Conservation (phyloP, 257 asterid species). For the Rehmannia glutinosa region DNA sequence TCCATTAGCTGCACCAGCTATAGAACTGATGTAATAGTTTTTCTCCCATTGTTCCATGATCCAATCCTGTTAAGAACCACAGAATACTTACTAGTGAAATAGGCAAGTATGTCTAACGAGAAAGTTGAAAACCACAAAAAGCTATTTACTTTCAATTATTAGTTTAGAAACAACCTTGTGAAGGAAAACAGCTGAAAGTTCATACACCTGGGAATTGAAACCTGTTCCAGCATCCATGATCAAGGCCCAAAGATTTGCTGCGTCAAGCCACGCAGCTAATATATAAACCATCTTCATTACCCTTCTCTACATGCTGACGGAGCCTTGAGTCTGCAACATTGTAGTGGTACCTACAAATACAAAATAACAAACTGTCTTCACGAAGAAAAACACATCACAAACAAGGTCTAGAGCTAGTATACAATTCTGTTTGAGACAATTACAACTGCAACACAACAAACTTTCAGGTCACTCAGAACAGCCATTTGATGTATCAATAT, state of each 20-base stretch:
- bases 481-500: background rate
- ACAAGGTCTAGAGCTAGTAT: background rate
- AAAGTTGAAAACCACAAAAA: background rate
- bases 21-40: conserved; percentile 90
- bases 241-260: conserved; percentile 93
- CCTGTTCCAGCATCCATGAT: conserved; percentile 99
- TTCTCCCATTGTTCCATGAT: conserved; percentile 99
- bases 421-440: background rate
- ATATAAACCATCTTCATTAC: conserved; percentile 88
- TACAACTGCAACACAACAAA: background rate
- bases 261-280: conserved; percentile 94
- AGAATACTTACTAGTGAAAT: background rate
- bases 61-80: conserved; percentile 66
- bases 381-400: background rate
- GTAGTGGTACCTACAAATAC: conserved; percentile 61
- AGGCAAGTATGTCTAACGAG: background rate
- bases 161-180: conserved; percentile 59
- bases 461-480: background rate
- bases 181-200: conserved; percentile 86
- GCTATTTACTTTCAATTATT: background rate
- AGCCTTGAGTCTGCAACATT: conserved; percentile 82
- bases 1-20: conserved; percentile 94
- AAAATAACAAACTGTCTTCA: conserved; percentile 5
- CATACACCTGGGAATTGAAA: conserved; percentile 82
- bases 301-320: conserved; percentile 80